Percentiles rank a stretch among this genome's conserved stretches.
phyloP scores from a whole-genome alignment of 2,329 filamentous ascomycete genomes.

The Dryadomyces quercus-mongolicae region DNA sequence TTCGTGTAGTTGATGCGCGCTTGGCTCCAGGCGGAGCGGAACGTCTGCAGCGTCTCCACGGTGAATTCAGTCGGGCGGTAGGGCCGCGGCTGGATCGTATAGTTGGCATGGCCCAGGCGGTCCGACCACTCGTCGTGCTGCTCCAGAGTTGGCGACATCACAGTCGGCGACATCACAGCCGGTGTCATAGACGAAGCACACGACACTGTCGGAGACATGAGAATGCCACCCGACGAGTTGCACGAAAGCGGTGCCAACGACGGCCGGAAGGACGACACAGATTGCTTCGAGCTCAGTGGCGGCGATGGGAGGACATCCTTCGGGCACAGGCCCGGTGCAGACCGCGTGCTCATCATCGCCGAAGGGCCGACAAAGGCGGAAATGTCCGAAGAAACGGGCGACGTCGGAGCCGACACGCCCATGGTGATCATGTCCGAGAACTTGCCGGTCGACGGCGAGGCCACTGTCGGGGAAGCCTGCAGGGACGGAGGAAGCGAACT shows the following conservation, averaged over 20 bases:
- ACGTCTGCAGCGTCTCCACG: slow-evolving; percentile 41
- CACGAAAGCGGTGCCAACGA: slow-evolving; percentile 51
- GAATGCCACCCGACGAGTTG: slow-evolving; percentile 18
- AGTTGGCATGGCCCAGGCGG: slow-evolving; percentile 84
- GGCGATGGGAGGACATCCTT: slow-evolving; percentile 41
- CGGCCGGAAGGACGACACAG: slow-evolving; percentile 59
- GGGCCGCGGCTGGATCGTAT: slow-evolving; percentile 72
- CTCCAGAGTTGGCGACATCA: slow-evolving; percentile 28
- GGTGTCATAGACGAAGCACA: slow-evolving; percentile 14
- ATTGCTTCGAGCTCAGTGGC: slow-evolving; percentile 65
- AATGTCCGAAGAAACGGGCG: neutral
- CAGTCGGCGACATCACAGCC: slow-evolving; percentile 1
- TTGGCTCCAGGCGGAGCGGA: slow-evolving; percentile 70
- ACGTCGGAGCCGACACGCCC: neutral
- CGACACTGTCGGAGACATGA: slow-evolving; percentile 17
- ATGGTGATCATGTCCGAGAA: neutral
- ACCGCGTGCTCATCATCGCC: slow-evolving; percentile 10
- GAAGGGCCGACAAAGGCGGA: neutral
- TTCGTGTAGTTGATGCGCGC: slow-evolving; percentile 81
- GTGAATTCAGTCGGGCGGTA: slow-evolving; percentile 57
- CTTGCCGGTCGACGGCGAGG: neutral
- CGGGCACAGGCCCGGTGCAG: neutral
- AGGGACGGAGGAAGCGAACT: slow-evolving; percentile 66
- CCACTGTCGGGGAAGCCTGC: slow-evolving; percentile 41
- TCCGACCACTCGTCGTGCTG: slow-evolving; percentile 73